phyloP scores from a whole-genome alignment of 2,329 filamentous ascomycete genomes.

The Rhynchosporium agropyri region DNA sequence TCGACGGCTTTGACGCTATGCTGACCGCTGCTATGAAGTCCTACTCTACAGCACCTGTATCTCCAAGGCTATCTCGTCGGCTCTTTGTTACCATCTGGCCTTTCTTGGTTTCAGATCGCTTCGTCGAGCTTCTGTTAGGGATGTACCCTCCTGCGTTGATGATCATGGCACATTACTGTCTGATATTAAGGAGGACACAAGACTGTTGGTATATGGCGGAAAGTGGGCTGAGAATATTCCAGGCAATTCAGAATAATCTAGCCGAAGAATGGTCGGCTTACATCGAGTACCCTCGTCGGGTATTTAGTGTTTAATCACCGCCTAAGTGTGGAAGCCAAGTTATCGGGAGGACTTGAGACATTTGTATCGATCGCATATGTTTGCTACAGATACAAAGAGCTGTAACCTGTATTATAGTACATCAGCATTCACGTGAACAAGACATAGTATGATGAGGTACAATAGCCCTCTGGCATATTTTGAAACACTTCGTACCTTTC shows the following conservation, averaged over 20 bases:
- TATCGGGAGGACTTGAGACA: no score
- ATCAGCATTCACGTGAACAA: no score
- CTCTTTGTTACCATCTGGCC: slow-evolving; percentile 19
- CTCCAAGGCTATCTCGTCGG: not conserved
- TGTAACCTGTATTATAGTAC: no score
- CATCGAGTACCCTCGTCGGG: slow-evolving; percentile 21
- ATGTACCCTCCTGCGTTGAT: slow-evolving; percentile 40
- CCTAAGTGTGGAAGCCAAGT: no score
- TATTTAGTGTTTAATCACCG: not conserved
- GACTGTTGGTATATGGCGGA: slow-evolving; percentile 46
- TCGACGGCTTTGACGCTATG: not conserved
- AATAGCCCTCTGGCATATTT: no score
- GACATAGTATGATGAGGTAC: no score
- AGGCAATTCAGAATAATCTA: slow-evolving; percentile 19
- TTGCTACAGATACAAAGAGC: no score
- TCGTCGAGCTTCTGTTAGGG: slow-evolving; percentile 20
- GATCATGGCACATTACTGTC: slow-evolving; percentile 44
- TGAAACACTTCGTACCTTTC: no score
- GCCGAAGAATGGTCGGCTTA: slow-evolving; percentile 21
- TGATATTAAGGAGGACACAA: slow-evolving; percentile 43
- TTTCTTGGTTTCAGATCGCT: slow-evolving; percentile 16
- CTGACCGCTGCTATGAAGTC: not conserved
- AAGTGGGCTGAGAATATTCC: slow-evolving; percentile 21
- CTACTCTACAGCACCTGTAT: not conserved
- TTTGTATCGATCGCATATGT: no score